Evolutionary conservation across 257 asterid genomes (phyloP).

Genomic region (Cinchona pubescens): DNA sequence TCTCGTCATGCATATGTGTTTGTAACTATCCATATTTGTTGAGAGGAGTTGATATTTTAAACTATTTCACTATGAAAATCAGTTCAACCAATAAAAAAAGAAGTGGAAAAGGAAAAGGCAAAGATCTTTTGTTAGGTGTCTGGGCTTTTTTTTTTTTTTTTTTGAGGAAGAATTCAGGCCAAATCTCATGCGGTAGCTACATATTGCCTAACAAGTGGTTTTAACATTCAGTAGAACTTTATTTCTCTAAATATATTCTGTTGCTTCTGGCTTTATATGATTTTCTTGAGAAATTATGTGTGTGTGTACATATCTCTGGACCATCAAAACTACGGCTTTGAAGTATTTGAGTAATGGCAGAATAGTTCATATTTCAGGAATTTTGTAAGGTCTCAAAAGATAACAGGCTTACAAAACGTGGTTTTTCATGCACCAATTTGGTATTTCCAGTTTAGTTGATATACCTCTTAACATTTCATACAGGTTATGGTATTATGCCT

Average conservation of each 20-base stretch:
- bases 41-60: no score
- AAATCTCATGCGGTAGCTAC: not conserved
- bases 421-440: not conserved
- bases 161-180: not conserved
- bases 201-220: no score
- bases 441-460: not conserved
- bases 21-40: no score
- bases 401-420: not conserved
- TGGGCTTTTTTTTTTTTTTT: no score
- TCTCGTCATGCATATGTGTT: no score
- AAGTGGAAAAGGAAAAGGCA: not conserved
- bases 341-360: not conserved
- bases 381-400: not conserved
- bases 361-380: not conserved
- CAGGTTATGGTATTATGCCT: not conserved
- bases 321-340: not conserved
- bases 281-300: not conserved
- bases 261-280: not conserved
- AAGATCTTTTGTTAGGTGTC: not conserved
- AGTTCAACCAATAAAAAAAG: not conserved
- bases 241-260: not conserved
- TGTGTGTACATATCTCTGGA: not conserved
- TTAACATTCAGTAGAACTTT: not conserved
- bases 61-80: not conserved
- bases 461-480: not conserved